A percentile compares a stretch with the other conserved stretches of the same genome.
Evolutionary conservation across 495 filamentous ascomycete genomes (phyloP).

Genomic region (Bathelium albidoporum): DNA sequence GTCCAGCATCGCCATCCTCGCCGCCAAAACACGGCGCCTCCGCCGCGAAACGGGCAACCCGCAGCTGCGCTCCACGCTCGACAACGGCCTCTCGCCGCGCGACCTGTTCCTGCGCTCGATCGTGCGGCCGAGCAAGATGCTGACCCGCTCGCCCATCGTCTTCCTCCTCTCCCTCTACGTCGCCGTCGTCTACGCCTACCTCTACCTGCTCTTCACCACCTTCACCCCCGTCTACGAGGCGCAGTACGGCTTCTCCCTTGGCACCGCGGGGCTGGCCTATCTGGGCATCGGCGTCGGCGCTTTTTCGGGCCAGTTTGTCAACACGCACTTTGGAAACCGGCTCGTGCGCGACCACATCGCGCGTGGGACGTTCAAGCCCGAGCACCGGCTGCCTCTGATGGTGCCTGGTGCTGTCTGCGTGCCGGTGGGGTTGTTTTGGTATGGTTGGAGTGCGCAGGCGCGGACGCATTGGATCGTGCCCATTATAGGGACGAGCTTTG

Average conservation of each 20-base stretch:
- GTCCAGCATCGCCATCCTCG: conserved; percentile 23
- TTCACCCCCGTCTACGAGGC: conserved; percentile 50
- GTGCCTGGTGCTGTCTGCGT: conserved; percentile 17
- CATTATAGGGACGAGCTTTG: conserved; percentile 19
- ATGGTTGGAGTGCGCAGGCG: conserved; percentile 25
- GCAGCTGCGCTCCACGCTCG: conserved; percentile 26
- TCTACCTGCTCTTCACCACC: conserved; percentile 76
- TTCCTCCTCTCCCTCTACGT: conserved; percentile 61
- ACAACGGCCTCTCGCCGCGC: conserved; percentile 22
- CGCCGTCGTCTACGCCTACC: conserved; percentile 62
- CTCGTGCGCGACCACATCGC: conserved; percentile 15
- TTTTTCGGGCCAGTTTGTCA: conserved; percentile 21
- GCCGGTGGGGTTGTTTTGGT: conserved; percentile 27
- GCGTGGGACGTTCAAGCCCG: conserved; percentile 20
- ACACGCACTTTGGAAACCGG: conserved; percentile 19
- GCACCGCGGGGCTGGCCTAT: conserved; percentile 26
- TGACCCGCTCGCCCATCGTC: conserved; percentile 49
- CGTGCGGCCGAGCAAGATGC: conserved; percentile 41
- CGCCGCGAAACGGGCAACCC: conserved; percentile 25
- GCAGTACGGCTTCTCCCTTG: conserved; percentile 36
- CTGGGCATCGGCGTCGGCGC: conserved; percentile 26
- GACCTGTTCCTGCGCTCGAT: conserved; percentile 37
- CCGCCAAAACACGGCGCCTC: conserved; percentile 23
- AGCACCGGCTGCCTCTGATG: conserved; percentile 24
- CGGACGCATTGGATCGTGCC: conserved; percentile 24